Percentiles rank a stretch among this genome's conserved stretches.
Conservation (phyloP, 768 basidiomycete genomes). For the Rhodotorula kratochvilovae region DNA sequence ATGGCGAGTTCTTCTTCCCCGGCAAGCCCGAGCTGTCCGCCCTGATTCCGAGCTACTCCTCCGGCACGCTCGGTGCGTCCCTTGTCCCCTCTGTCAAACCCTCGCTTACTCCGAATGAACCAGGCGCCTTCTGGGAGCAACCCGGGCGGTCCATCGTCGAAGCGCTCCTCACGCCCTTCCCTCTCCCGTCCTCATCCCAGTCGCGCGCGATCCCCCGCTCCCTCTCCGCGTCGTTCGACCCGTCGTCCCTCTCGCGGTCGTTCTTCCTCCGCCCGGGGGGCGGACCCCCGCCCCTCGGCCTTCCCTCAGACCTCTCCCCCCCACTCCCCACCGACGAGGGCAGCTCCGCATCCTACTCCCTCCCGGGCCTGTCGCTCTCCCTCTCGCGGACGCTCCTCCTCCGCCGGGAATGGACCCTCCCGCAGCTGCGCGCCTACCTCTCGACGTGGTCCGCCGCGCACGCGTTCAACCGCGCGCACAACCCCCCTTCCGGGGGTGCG, state of each 20-base stretch:
- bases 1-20: constrained; percentile 70
- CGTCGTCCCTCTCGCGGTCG: not conserved
- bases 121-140: constrained; percentile 70
- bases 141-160: constrained; percentile 75
- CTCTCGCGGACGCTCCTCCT: constrained; percentile 9
- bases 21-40: constrained; percentile 58
- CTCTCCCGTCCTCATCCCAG: constrained; percentile 41
- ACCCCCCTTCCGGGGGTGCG: constrained; percentile 48
- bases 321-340: not conserved
- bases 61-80: constrained; percentile 50
- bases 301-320: not conserved
- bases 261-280: constrained; percentile 22
- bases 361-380: not conserved
- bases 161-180: constrained; percentile 65
- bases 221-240: not conserved
- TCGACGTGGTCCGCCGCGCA: constrained; percentile 67
- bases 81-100: constrained; percentile 44
- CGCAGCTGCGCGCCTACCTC: constrained; percentile 63
- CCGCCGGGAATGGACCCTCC: not conserved
- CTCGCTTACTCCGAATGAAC: constrained; percentile 45
- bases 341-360: not conserved
- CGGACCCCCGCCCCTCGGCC: not conserved
- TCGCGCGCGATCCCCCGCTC: not conserved
- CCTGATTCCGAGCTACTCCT: constrained; percentile 61
- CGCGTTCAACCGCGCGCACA: constrained; percentile 59